Evolutionary conservation across 805 yeast species (phyloP), one percentile per base, ranked within the genome.

Genomic region (Candida quercuum): DNA sequence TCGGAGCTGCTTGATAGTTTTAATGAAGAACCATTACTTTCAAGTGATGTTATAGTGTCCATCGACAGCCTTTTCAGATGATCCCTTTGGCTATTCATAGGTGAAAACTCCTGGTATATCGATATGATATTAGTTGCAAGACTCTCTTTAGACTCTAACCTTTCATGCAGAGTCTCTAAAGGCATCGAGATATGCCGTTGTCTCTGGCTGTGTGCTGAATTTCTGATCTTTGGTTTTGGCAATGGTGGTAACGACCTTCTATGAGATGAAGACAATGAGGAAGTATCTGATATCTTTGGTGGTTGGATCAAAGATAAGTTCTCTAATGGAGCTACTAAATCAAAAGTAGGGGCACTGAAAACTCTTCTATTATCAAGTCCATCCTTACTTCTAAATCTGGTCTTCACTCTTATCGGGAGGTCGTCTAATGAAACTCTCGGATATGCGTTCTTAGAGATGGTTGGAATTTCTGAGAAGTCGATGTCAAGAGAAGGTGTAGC

Each of bases 321-420:
- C 12, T 28, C 27, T 6, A 14, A 13, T 8, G 42, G 36, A 1
- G 45, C 13, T 1, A 44, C 51, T 10, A 49, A 17, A 24, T 48
- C 48, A 26, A 49, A 48, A 9, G 40, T 42, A 12, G 52, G 45
- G 1, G 52, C 42, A 32, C 52, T 48, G 16, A 49, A 45, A 18
- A 49, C 51, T 35, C 54, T 35, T 23, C 47, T 43, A 5, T 13
- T 32, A 35, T n/a, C n/a, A n/a, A n/a, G n/a, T n/a, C n/a, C n/a
- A 8, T 26, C 22, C 6, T 41, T 43, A 19, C 49, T 47, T 19
- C 41, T 35, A 33, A 28, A 39, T 3, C 46, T 29, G 10, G 54
- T 46, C 35, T 43, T 41, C n/a, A 46, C 52, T 28, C 52, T 37
- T 4, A 49, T 48, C 6, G 54, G 54, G 2, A 49, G 24, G n/a